Conservation (phyloP, 306 rosid species). For the Quercus cerris region DNA sequence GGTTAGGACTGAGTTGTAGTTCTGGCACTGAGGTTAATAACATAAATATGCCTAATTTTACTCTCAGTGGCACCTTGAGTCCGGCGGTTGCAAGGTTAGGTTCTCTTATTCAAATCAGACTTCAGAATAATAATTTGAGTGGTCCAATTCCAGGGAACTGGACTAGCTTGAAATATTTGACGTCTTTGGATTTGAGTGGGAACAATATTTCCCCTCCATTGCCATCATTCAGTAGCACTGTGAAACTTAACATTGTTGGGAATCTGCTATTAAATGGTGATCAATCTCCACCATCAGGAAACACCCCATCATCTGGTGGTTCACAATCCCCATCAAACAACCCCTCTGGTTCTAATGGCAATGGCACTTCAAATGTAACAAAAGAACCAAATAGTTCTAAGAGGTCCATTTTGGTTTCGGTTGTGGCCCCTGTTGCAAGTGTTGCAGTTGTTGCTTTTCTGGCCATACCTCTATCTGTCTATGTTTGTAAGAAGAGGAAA, state of each 20-base stretch:
- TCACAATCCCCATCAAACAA: slow-evolving; percentile 12
- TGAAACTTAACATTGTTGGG: slow-evolving; percentile 43
- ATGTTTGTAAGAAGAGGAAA: slow-evolving; percentile 58
- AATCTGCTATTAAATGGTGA: slow-evolving; percentile 30
- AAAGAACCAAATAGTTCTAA: slow-evolving; percentile 17
- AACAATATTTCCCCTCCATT: slow-evolving; percentile 78
- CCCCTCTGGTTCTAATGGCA: slow-evolving; percentile 1
- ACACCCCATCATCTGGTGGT: slow-evolving; percentile 8
- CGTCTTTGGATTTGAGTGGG: slow-evolving; percentile 67
- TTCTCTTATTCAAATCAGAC: slow-evolving; percentile 54
- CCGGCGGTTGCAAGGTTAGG: slow-evolving; percentile 71
- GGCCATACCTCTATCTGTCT: slow-evolving; percentile 61
- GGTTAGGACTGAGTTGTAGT: slow-evolving; percentile 78
- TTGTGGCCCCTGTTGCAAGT: slow-evolving; percentile 60
- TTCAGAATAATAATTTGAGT: slow-evolving; percentile 50
- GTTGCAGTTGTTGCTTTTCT: slow-evolving; percentile 73
- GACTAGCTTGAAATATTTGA: slow-evolving; percentile 57
- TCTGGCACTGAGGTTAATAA: slow-evolving; percentile 43
- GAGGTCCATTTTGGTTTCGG: slow-evolving; percentile 32
- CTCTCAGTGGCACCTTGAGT: slow-evolving; percentile 72
- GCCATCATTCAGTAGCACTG: slow-evolving; percentile 52
- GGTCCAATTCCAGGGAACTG: slow-evolving; percentile 72
- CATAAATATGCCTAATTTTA: slow-evolving; percentile 58
- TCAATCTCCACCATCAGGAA: slow-evolving; percentile 22
- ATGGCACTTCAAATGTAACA: not conserved